Evolutionary conservation across 495 filamentous ascomycete genomes (phyloP), one percentile per base, ranked within the genome.

Genomic region (Achaetomiella virescens): DNA sequence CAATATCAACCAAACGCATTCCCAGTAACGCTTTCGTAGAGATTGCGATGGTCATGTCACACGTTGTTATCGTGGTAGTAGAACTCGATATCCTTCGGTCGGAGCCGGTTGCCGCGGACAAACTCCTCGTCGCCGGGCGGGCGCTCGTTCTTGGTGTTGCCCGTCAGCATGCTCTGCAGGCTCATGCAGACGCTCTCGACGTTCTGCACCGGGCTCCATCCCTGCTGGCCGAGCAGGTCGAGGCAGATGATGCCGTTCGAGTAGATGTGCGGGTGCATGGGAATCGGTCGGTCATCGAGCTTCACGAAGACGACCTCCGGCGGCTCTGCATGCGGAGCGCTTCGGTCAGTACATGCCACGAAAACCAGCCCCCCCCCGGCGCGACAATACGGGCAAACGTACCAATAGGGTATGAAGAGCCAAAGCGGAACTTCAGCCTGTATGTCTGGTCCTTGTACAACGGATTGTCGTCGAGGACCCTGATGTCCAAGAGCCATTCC

Each of bases 241-340:
- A 98, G 86, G 64, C 93, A 98, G 66, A 98, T 98, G 68, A 96
- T 91, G 48, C 93, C 93, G 69, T 98, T 98, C 58, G 87, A 91
- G 72, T 98, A 98, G 68, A 98, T 88, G 74, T 98, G 93, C 1
- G 93, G 93, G 61, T 98, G 93, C 64, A 96, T 93, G 1, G 93
- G 93, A 60, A 98, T 93, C 6, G 86, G 80, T 44, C 86, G 84
- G 37, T 81, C 72, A 37, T 81, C 66, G 51, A 81, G 69, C 60
- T 81, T 74, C 45, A 89, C 79, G 68, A 98, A 98, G 53, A 85
- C 86, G 45, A 96, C 91, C 76, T 97, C 93, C 14, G 93, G 93
- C 4, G 92, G 86, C 77, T 97, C 89, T 90, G 48, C 38, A 21
- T 7, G 18, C 15, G 22, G 21, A 14, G 42, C 35, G 35, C 35